phyloP scores from a whole-genome alignment of 2,329 filamentous ascomycete species.

The Talaromyces verruculosus region DNA sequence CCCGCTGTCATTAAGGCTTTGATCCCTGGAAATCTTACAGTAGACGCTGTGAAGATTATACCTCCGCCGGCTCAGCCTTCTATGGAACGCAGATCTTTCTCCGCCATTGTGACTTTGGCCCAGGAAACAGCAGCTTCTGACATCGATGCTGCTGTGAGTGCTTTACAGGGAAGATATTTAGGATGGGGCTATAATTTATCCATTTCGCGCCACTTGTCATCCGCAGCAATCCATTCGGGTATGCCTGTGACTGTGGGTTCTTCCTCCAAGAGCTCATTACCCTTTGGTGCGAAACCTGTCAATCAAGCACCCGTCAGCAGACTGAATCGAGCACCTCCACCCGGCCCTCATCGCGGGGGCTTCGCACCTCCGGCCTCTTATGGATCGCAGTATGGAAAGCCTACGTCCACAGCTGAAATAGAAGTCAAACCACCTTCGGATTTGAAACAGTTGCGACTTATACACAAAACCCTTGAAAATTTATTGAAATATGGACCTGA shows the following conservation, averaged over 20 bases:
- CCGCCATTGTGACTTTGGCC: slow-evolving; percentile 77
- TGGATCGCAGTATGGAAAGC: slow-evolving; percentile 47
- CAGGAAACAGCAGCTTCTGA: slow-evolving; percentile 79
- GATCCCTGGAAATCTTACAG: slow-evolving; percentile 56
- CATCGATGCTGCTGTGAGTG: slow-evolving; percentile 76
- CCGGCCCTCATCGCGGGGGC: slow-evolving; percentile 56
- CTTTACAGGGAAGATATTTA: slow-evolving; percentile 78
- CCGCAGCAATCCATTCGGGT: slow-evolving; percentile 62
- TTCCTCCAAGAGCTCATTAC: slow-evolving; percentile 58
- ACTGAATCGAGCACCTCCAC: slow-evolving; percentile 51
- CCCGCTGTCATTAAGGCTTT: slow-evolving; percentile 51
- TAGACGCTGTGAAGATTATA: slow-evolving; percentile 73
- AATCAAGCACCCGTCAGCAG: slow-evolving; percentile 49
- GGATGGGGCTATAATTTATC: slow-evolving; percentile 81
- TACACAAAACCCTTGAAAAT: slow-evolving; percentile 83
- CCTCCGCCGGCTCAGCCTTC: slow-evolving; percentile 50
- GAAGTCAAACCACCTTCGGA: slow-evolving; percentile 74
- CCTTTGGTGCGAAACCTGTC: slow-evolving; percentile 74
- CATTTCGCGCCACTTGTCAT: slow-evolving; percentile 79
- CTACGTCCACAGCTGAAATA: slow-evolving; percentile 60
- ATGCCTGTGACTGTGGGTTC: slow-evolving; percentile 48
- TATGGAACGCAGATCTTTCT: slow-evolving; percentile 67
- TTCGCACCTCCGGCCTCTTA: slow-evolving; percentile 79
- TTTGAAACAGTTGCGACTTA: slow-evolving; percentile 74
- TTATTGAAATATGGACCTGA: slow-evolving; percentile 78